These are phyloP conservation scores for Buddleja alternifolia DNA, from an alignment of 257 asterid genomes.

Conservation along the genomic window DNA sequence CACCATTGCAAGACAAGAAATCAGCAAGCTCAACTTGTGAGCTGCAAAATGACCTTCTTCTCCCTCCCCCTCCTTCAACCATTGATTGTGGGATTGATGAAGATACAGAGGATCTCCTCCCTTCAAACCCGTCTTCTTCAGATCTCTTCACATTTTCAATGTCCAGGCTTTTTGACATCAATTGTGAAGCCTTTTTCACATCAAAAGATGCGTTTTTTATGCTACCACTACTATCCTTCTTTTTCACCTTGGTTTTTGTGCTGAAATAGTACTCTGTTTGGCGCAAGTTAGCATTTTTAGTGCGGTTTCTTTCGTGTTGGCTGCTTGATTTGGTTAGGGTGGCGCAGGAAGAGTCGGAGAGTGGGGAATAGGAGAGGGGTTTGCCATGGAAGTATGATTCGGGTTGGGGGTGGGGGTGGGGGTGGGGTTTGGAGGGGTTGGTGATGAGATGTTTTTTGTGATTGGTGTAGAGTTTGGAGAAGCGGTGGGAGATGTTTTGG, in stretches of 20 bases:
- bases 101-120: constrained; percentile 45
- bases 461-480: constrained; percentile 62
- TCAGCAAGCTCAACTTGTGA: constrained; percentile 72
- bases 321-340: constrained; percentile 72
- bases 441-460: constrained; percentile 52
- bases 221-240: constrained; percentile 33
- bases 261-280: neutral
- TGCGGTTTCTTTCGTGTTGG: constrained; percentile 40
- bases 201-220: constrained; percentile 38
- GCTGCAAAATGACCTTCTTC: constrained; percentile 73
- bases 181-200: constrained; percentile 39
- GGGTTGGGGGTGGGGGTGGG: constrained; percentile 33
- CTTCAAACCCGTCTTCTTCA: constrained; percentile 32
- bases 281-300: neutral
- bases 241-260: constrained; percentile 48
- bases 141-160: constrained; percentile 35
- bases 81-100: constrained; percentile 33
- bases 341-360: constrained; percentile 48
- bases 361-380: constrained; percentile 28
- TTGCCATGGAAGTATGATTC: constrained; percentile 40
- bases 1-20: constrained; percentile 71
- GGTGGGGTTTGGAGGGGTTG: constrained; percentile 34
- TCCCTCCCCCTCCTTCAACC: constrained; percentile 30
- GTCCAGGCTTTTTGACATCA: constrained; percentile 43
- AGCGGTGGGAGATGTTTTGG: constrained; percentile 72